Evolutionary conservation across 2,329 filamentous ascomycete species (phyloP).

Genomic region (Blastomyces gilchristii): DNA sequence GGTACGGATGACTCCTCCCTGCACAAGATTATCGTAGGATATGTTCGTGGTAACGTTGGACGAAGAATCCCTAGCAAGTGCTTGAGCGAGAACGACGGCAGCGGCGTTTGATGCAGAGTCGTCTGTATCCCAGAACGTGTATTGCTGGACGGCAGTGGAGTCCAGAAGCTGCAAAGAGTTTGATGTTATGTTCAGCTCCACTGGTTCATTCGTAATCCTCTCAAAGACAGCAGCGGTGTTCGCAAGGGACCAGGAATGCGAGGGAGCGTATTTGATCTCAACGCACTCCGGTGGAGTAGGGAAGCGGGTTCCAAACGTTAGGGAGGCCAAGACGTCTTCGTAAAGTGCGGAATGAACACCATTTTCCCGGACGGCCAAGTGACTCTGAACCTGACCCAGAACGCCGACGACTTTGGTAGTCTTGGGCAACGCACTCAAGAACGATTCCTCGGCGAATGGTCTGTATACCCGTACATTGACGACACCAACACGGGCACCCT

Average conservation of each 20-base stretch:
- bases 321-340: slow-evolving; percentile 76
- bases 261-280: slow-evolving; percentile 83
- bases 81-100: slow-evolving; percentile 51
- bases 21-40: slow-evolving; percentile 52
- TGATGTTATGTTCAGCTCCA: too few relatives aligned
- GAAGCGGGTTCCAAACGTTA: slow-evolving; percentile 66
- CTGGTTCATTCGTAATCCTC: slow-evolving; percentile 33
- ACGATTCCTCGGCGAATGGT: slow-evolving; percentile 89
- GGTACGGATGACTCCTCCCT: slow-evolving; percentile 69
- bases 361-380: slow-evolving; percentile 61
- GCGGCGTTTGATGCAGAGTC: slow-evolving; percentile 57
- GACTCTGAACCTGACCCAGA: slow-evolving; percentile 74
- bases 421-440: slow-evolving; percentile 68
- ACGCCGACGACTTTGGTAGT: slow-evolving; percentile 69
- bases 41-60: slow-evolving; percentile 52
- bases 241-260: slow-evolving; percentile 51
- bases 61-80: slow-evolving; percentile 50
- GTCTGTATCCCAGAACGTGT: slow-evolving; percentile 88
- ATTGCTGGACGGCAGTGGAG: slow-evolving; percentile 57
- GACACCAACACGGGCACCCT: slow-evolving; percentile 70
- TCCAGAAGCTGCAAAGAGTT: slow-evolving; percentile 46
- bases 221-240: slow-evolving; percentile 38
- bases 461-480: slow-evolving; percentile 89
- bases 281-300: slow-evolving; percentile 53
- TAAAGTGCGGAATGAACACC: slow-evolving; percentile 77